Base-by-base conservation (phyloP, 2,329 filamentous ascomycete species). In the Chrysosporium queenslandicum region DNA sequence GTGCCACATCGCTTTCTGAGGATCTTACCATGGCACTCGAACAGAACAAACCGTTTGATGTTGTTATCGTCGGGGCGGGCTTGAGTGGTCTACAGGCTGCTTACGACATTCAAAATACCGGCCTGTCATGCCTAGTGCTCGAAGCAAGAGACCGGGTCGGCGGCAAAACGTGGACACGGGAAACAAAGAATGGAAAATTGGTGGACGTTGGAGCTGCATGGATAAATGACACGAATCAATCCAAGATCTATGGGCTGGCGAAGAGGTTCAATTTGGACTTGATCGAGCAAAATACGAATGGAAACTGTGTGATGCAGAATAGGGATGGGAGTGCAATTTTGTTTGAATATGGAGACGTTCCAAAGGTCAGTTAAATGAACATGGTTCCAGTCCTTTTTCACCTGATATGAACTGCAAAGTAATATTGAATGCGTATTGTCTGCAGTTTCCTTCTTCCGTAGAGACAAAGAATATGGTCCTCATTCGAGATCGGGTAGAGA, bases 61-160 rank as follows among this genome's bases (percentile, higher is more conserved):
- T 69, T 1, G 58, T 71, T 4, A 59, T 72, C n/a, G 56, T 72
- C 5, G 70, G 70, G 8, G 70, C 66, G 6, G 70, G 70, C 0
- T 58, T 72, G 5, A 60, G 62, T 14, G 70, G 71, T 11, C 63
- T 73, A 0, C 59, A 63, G 23, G 68, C 69, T 0, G 69, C 68
- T 0, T 54, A 61, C 7, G 57, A 64, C 4, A 50, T 66, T 2
- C 57, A 64, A 16, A 58, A 60, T 27, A 58, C 64, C 0, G 69
- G 68, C 0, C 55, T 64, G 0, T 68, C 66, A 1, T 63, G 60
- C 16, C 48, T 63, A 1, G 62, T 74, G 9, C 59, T 74, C 0
- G 71, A 74, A 50, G 71, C 71, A 4, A 57, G 70, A 2, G 66
- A 73, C 53, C 67, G 72, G 2, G 69, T 74, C 0, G 71, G 71